Evolutionary conservation across 2,329 filamentous ascomycete genomes (phyloP), one percentile per base, ranked within the genome.

Genomic region (Talaromyces islandicus): DNA sequence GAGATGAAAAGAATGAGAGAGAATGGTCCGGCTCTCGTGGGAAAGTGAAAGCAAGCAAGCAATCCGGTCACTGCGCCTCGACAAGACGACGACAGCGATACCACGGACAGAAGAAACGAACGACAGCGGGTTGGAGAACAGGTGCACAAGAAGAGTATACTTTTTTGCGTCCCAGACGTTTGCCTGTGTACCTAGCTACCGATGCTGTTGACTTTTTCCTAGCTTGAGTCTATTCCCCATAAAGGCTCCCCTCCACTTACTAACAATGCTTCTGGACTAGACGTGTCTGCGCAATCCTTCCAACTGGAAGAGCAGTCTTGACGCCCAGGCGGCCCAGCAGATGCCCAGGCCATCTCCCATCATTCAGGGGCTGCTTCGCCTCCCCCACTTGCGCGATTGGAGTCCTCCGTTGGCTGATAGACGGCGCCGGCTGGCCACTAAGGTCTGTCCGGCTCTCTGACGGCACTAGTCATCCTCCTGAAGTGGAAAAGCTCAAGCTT

Each of bases 21-120:
- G 69, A 70, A 59, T 56, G 60, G 56, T 32, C 56, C 60, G 56
- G 60, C 70, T 72, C 70, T 74, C 71, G 71, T 71, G 69, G 3
- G 32, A 46, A 46, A 17, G 43, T 24, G n/a, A 46, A 24, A 46
- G 32, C 32, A 35, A 46, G 43, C 9, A 68, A 68, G 66, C 25
- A 51, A 57, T 72, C 71, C 71, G 67, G 65, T 70, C 68, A 62
- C 65, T 61, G 70, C 71, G 71, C 53, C 59, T 58, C 51, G 59
- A 61, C 60, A 57, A 60, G 35, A 46, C 19, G 64, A 66, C 58
- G 63, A 60, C 62, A 58, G 60, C 58, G 59, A 62, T 58, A 58
- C 60, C 57, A 64, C 62, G 64, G 59, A 62, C 60, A 63, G 68
- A 66, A 64, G 66, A 65, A 62, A 68, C 60, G 67, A 64, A 64